Conservation (phyloP, 352 stramenopile species). For the Globisporangium radiosum region DNA sequence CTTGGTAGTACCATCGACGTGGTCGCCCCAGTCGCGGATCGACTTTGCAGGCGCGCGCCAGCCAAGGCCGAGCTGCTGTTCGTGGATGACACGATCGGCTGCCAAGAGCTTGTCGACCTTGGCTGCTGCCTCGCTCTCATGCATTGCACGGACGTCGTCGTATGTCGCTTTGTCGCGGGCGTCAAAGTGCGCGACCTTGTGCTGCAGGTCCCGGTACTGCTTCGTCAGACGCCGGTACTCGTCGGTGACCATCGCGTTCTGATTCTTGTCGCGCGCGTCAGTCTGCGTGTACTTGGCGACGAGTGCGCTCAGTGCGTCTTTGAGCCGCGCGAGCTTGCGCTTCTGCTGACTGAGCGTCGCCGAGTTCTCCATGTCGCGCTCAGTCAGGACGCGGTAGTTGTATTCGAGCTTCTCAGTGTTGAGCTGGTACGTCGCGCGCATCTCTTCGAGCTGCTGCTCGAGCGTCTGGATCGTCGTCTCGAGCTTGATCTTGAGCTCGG, state of each 20-base stretch:
- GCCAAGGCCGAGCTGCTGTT: slow-evolving; percentile 85
- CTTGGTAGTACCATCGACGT: slow-evolving; percentile 23
- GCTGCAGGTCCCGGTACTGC: slow-evolving; percentile 94
- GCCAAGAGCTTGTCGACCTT: slow-evolving; percentile 86
- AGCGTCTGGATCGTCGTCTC: slow-evolving; percentile 95
- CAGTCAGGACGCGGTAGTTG: slow-evolving; percentile 93
- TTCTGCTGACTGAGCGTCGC: slow-evolving; percentile 91
- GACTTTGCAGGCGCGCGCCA: slow-evolving; percentile 61
- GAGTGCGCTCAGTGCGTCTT: slow-evolving; percentile 86
- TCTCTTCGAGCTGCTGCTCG: slow-evolving; percentile 94
- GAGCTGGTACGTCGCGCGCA: slow-evolving; percentile 93
- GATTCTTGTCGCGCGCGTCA: slow-evolving; percentile 76
- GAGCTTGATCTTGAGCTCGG: slow-evolving; percentile 95
- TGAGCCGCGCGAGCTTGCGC: slow-evolving; percentile 89
- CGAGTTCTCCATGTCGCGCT: slow-evolving; percentile 94
- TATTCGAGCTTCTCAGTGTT: slow-evolving; percentile 97
- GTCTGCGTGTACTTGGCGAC: slow-evolving; percentile 91
- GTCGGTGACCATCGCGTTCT: slow-evolving; percentile 92
- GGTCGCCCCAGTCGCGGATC: slow-evolving; percentile 40
- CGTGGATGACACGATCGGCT: slow-evolving; percentile 86
- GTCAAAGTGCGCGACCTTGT: slow-evolving; percentile 93
- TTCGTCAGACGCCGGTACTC: slow-evolving; percentile 92
- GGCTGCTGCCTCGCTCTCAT: slow-evolving; percentile 79
- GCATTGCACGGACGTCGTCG: slow-evolving; percentile 90
- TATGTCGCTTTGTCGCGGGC: slow-evolving; percentile 83